Evolutionary conservation across 2,329 filamentous ascomycete genomes (phyloP), one percentile per base, ranked within the genome.

Genomic region (Cladosporium austrohemisphaericum): DNA sequence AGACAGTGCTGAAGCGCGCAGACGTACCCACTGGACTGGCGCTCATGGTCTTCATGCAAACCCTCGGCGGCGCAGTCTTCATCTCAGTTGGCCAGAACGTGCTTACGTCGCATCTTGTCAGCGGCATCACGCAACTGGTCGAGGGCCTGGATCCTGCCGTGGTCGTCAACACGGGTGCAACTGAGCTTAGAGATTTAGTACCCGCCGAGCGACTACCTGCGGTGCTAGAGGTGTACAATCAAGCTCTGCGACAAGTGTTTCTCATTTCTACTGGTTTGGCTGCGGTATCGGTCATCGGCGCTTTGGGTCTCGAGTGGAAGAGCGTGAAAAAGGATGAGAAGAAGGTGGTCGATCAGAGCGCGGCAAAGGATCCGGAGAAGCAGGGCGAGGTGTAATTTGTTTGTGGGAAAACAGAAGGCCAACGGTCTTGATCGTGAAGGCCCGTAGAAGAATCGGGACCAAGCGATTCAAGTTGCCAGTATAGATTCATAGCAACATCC

Each of bases 11-110:
- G 0, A 45, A 58, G 6, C 52, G 60, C 1, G 57, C 62, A 13
- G 71, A 74, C 35, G 62, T 75, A 5, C 63, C 68, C 0, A 61
- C 64, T 5, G 67, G 65, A 18, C 67, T 68, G 3, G 65, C 70
- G 1, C 57, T 73, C n/a, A 60, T 70, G 10, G 59, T 73, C 37
- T 71, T 74, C 59, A 59, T 66, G 53, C 70, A 75, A 52, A 69
- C 66, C 16, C 56, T 71, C n/a, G 67, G 67, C 13, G 71, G 71
- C 7, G 66, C 70, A 4, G 57, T 76, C 29, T 71, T 70, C 50
- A 61, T 74, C 38, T 66, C 69, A 3, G 68, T 69, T 8, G 66
- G 62, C 1, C 70, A 76, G 57, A 62, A 60, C 19, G 52, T 63
- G 36, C 52, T 62, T 44, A 40, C 53, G 11, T 49, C 51, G 13